Evolutionary conservation across 179 eudicot species (phyloP).

Genomic region (Patellifolia procumbens): DNA sequence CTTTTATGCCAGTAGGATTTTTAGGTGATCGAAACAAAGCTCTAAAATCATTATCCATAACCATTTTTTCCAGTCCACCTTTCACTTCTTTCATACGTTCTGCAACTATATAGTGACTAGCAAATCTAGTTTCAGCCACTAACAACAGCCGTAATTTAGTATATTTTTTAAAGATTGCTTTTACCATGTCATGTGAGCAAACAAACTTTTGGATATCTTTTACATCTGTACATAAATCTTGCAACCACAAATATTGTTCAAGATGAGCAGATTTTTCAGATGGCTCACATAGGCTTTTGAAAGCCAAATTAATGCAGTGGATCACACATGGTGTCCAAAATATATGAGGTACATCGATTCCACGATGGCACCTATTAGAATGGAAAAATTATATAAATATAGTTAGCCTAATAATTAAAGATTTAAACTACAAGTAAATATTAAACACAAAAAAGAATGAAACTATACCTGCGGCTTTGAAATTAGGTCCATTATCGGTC

Average conservation of each 20-base stretch:
- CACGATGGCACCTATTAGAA: neutral
- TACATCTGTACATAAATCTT: neutral
- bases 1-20: no score
- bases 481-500: neutral
- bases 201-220: neutral
- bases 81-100: no score
- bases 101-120: no score
- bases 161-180: neutral
- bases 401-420: neutral
- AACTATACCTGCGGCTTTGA: neutral
- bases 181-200: neutral
- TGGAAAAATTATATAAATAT: no score
- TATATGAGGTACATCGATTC: neutral
- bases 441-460: neutral
- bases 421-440: no score
- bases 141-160: neutral
- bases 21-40: neutral
- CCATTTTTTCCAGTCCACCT: neutral
- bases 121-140: no score
- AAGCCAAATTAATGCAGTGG: neutral
- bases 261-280: neutral
- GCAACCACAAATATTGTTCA: neutral
- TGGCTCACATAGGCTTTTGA: neutral
- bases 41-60: neutral
- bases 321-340: neutral